Base-by-base conservation (phyloP, 805 yeast species). In the Candida caryicola region DNA sequence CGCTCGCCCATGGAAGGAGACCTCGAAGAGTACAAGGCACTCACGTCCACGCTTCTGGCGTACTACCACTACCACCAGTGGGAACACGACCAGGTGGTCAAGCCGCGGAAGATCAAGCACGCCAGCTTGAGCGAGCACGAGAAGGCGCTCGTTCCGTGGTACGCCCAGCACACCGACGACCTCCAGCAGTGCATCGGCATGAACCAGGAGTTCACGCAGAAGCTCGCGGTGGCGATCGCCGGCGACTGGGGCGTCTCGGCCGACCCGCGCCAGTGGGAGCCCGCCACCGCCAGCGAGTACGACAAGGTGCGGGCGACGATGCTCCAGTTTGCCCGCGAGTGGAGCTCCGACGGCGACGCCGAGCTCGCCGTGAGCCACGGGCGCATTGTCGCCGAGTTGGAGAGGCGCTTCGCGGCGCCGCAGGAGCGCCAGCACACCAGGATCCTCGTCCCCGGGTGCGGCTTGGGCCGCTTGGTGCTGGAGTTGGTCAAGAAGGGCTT, bases 361-460 rank as follows among this genome's bases (percentile, higher is more conserved):
- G 85, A 81, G 46, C 51, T 86, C 26, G 49, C 50, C 0, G 39
- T 40, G 2, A 58, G 72, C 2, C 73, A 66, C 50, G 64, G 62
- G 0, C 52, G 59, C 17, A 62, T 79, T 3, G 44, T 76, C 4
- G 37, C 51, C 1, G 65, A 52, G 23, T 46, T 71, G 34, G 68
- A 59, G 38, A 33, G 9, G 2, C 33, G 57, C 7, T 75, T 51
- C 44, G 79, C 79, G 0, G 60, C 59, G 16, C 47, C 65, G 2
- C 44, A 41, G 1, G 34, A 40, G 0, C 54, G 83, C 19, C 69
- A 59, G 14, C 34, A 66, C 10, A 43, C 71, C 9, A 66, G 72
- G 27, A 63, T 81, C 0, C 56, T 81, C 12, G 74, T 77, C 3
- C 85, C 86, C 0, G 87, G 87, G 1, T 74, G 81, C 38, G 86